Base-by-base conservation (phyloP, 169 alveolate genomes). In the Cryptosporidium ubiquitum region DNA sequence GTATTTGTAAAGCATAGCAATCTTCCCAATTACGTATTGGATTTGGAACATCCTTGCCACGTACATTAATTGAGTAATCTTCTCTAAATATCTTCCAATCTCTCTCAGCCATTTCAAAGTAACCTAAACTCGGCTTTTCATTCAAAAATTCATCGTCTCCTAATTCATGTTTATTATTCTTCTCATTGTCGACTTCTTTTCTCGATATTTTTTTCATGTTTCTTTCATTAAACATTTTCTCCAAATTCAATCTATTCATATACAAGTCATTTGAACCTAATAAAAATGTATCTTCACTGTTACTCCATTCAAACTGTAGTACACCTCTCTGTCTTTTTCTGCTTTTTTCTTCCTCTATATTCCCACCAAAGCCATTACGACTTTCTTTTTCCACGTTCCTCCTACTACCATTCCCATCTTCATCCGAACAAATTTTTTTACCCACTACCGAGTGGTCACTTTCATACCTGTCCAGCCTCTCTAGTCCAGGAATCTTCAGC, bases 31-130 rank as follows among this genome's bases (percentile, higher is more conserved):
- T 93, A 66, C 99, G 93, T 35, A 96, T 95, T 5, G 99, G 99
- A 37, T 95, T 95, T 6, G 99, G 99, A 18, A 97, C 97, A 20
- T 96, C 84, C 9, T 95, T 94, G 0, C 98, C 98, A 61, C 95
- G 95, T 5, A 96, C 92, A 60, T 95, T 94, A 10, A 98, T 98
- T 47, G 96, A 97, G 70, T 95, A 94, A 84, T 98, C 99, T 84
- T 97, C 99, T 91, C 99, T 92, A 91, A 98, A 97, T 47, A 98
- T 98, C 60, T 97, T 92, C 99, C 99, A 98, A 86, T 97, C 99
- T 70, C 99, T 93, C 60, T 95, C 98, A 9, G 96, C 93, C 99
- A 98, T 96, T 7, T 64, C 79, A 31, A 68, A 40, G 12, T 68
- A 40, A 5, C 42, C 68, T 57, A 73, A 18, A 12, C 29, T n/a